These are phyloP conservation scores for Poa annua DNA, from an alignment of 176 grass and related monocot species.

Conservation along the genomic window DNA sequence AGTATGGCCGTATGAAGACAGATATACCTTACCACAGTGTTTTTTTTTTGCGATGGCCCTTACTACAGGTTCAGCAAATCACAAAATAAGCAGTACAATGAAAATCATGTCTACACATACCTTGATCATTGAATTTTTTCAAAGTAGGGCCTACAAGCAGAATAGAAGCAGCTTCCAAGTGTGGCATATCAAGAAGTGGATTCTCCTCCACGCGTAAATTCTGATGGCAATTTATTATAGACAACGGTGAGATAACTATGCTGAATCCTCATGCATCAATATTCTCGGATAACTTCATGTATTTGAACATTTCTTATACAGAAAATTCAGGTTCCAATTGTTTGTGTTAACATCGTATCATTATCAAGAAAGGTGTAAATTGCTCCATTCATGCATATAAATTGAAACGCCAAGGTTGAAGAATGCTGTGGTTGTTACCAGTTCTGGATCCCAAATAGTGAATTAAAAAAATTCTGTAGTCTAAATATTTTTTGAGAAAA, in stretches of 20 bases:
- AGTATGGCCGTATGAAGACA: slow-evolving; percentile 29
- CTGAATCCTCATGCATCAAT: not conserved
- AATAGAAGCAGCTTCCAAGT: slow-evolving; percentile 78
- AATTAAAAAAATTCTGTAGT: slow-evolving; percentile 3
- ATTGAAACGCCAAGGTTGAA: slow-evolving; percentile 16
- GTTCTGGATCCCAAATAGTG: not conserved
- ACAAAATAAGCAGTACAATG: slow-evolving; percentile 17
- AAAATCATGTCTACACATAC: slow-evolving; percentile 47
- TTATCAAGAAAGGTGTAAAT: slow-evolving; percentile 31
- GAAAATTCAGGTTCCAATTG: slow-evolving; percentile 33
- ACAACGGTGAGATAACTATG: slow-evolving; percentile 27
- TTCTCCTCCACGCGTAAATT: slow-evolving; percentile 94
- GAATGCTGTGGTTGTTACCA: not conserved
- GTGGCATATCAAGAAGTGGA: slow-evolving; percentile 81
- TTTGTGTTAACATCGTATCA: slow-evolving; percentile 21
- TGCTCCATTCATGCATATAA: slow-evolving; percentile 21
- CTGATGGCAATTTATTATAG: slow-evolving; percentile 55
- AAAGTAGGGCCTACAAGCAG: slow-evolving; percentile 88
- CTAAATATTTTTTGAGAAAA: not conserved
- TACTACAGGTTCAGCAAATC: slow-evolving; percentile 11
- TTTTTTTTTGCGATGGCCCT: not conserved
- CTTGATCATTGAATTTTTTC: slow-evolving; percentile 92
- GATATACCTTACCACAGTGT: slow-evolving; percentile 12
- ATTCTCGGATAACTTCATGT: slow-evolving; percentile 11
- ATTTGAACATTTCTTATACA: slow-evolving; percentile 15